A percentile compares a stretch with the other conserved stretches of the same genome.
These are phyloP conservation scores for Trichoderma virens DNA, from an alignment of 495 filamentous ascomycete species.

Conservation along the genomic window DNA sequence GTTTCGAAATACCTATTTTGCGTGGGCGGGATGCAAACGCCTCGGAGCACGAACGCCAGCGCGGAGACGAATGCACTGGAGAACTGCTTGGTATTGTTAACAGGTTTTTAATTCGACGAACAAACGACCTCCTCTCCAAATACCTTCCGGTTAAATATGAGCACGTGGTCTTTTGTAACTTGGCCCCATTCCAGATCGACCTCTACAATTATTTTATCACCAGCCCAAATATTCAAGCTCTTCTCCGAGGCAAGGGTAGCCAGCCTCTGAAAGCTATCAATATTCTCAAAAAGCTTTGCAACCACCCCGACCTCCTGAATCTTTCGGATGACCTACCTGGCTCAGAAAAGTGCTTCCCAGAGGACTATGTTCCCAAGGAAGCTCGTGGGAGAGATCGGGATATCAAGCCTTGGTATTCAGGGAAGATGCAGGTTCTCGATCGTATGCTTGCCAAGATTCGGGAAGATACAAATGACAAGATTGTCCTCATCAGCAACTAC, in stretches of 20 bases:
- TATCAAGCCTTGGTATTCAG: constrained; percentile 91
- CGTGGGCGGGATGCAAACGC: constrained; percentile 87
- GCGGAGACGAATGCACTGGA: constrained; percentile 73
- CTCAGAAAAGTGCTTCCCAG: constrained; percentile 72
- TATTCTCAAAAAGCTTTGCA: constrained; percentile 96
- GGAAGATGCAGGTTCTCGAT: constrained; percentile 97
- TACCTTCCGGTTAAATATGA: constrained; percentile 99
- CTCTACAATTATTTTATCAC: constrained; percentile 96
- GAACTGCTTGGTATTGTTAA: constrained; percentile 85
- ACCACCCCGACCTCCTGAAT: constrained; percentile 90
- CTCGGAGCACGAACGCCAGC: constrained; percentile 70
- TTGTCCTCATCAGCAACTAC: constrained; percentile 98
- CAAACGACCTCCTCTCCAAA: constrained; percentile 96
- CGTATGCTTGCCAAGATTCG: constrained; percentile 97
- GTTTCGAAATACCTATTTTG: constrained; percentile 88
- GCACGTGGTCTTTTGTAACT: constrained; percentile 98
- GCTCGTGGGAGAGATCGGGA: constrained; percentile 83
- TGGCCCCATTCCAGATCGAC: constrained; percentile 83
- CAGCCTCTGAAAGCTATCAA: constrained; percentile 95
- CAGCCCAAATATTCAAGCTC: constrained; percentile 86
- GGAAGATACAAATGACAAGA: constrained; percentile 96
- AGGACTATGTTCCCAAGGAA: constrained; percentile 85
- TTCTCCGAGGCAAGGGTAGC: constrained; percentile 89
- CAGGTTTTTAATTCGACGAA: constrained; percentile 97
- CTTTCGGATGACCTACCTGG: constrained; percentile 80